phyloP scores from a whole-genome alignment of 345 rosid genomes.

The Camelina laxa region DNA sequence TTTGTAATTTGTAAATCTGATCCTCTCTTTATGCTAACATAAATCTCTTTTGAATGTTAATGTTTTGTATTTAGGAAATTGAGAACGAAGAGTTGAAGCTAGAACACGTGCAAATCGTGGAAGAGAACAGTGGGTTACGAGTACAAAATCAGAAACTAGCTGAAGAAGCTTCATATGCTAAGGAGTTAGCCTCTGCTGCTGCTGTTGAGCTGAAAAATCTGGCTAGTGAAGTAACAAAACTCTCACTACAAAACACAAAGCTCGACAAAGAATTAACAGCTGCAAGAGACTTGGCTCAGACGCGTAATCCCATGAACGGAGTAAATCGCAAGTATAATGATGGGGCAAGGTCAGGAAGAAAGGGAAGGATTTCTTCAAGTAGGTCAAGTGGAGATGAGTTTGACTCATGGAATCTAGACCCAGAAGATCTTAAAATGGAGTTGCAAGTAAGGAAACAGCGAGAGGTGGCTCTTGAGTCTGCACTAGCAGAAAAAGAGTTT shows the following conservation, averaged over 20 bases:
- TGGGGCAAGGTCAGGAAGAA: conserved; percentile 69
- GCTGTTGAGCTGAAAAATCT: conserved; percentile 97
- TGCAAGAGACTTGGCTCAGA: conserved; percentile 69
- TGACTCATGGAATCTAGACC: conserved; percentile 81
- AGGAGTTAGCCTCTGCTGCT: conserved; percentile 98
- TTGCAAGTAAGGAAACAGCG: conserved; percentile 90
- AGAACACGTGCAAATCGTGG: conserved; percentile 81
- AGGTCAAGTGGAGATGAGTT: conserved; percentile 74
- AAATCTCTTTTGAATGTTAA: conserved; percentile 23
- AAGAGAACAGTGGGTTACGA: conserved; percentile 84
- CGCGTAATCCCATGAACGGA: conserved; percentile 69
- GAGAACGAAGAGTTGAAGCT: conserved; percentile 85
- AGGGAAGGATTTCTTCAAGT: conserved; percentile 69
- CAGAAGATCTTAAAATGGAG: conserved; percentile 81
- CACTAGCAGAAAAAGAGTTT: conserved; percentile 83
- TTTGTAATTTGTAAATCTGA: background rate
- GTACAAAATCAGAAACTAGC: conserved; percentile 91
- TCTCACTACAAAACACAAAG: conserved; percentile 80
- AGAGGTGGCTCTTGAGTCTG: conserved; percentile 84
- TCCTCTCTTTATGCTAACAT: conserved; percentile 6
- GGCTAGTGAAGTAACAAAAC: conserved; percentile 90
- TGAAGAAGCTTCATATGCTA: conserved; percentile 97
- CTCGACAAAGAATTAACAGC: conserved; percentile 78
- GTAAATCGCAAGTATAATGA: conserved; percentile 71
- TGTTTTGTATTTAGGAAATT: conserved; percentile 58